Evolutionary conservation across 2,329 filamentous ascomycete species (phyloP).

Genomic region (Microascus cirrosus): DNA sequence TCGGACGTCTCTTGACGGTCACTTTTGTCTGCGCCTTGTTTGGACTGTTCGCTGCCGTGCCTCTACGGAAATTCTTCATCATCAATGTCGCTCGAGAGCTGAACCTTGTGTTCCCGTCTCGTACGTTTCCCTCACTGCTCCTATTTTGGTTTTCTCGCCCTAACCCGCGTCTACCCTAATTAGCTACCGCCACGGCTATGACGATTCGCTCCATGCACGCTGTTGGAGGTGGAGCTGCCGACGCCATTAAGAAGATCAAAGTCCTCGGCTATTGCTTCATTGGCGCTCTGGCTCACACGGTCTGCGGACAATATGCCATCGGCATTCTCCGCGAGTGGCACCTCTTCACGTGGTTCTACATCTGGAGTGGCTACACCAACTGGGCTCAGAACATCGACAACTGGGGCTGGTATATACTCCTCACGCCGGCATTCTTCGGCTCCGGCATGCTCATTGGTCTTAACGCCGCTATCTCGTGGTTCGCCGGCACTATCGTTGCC

Average conservation of each 20-base stretch:
- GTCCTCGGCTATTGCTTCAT: constrained; percentile 39
- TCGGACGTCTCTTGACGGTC: constrained; percentile 45
- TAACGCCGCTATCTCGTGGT: constrained; percentile 48
- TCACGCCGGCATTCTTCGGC: constrained; percentile 50
- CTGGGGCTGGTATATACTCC: constrained; percentile 51
- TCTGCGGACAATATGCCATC: constrained; percentile 45
- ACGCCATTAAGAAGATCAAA: constrained; percentile 46
- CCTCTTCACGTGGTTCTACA: constrained; percentile 39
- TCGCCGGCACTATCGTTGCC: constrained; percentile 40
- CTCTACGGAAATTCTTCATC: constrained; percentile 57
- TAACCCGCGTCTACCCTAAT: background rate
- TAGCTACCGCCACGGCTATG: constrained; percentile 45
- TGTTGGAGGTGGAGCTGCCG: constrained; percentile 34
- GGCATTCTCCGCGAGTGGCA: constrained; percentile 52
- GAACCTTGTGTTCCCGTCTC: constrained; percentile 46
- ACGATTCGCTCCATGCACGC: constrained; percentile 54
- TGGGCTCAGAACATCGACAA: constrained; percentile 41
- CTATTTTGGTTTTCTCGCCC: background rate
- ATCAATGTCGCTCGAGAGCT: constrained; percentile 52
- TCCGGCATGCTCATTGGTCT: constrained; percentile 37
- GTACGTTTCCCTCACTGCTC: background rate
- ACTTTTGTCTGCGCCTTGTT: constrained; percentile 53
- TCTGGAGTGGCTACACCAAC: constrained; percentile 41
- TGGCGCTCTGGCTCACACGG: constrained; percentile 37
- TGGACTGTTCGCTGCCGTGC: constrained; percentile 51